Conservation (phyloP, 768 basidiomycete genomes). For the Pholiota molesta region DNA sequence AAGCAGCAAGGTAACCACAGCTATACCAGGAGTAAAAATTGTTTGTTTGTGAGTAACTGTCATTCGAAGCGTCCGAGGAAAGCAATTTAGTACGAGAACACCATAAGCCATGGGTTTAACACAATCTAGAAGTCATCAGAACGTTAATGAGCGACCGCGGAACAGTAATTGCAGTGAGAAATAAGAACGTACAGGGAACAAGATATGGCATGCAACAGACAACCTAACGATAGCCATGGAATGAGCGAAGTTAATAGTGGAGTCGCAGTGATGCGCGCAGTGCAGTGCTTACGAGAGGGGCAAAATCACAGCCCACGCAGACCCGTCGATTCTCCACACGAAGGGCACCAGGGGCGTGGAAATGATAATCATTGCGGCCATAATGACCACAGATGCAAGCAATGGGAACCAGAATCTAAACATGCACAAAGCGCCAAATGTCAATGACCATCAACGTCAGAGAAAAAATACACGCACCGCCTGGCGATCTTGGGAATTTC, state of each 20-base stretch:
- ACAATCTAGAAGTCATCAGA: slow-evolving; percentile 8
- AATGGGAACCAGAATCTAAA: slow-evolving; percentile 61
- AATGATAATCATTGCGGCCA: slow-evolving; percentile 59
- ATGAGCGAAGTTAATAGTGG: slow-evolving; percentile 22
- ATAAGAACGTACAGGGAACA: slow-evolving; percentile 62
- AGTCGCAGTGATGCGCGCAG: slow-evolving; percentile 30
- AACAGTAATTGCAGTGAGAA: not conserved
- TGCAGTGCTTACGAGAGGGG: slow-evolving; percentile 56
- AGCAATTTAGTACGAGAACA: slow-evolving; percentile 16
- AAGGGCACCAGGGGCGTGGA: slow-evolving; percentile 49
- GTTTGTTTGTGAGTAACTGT: not conserved
- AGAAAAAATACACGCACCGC: slow-evolving; percentile 49
- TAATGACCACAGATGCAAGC: slow-evolving; percentile 54
- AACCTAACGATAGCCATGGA: slow-evolving; percentile 48
- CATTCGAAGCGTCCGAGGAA: not conserved
- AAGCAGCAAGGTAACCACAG: not conserved
- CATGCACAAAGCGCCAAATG: slow-evolving; percentile 31
- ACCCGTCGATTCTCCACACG: slow-evolving; percentile 59
- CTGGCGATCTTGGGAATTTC: slow-evolving; percentile 85
- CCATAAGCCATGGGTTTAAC: slow-evolving; percentile 18
- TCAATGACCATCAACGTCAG: slow-evolving; percentile 12
- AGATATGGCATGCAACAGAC: slow-evolving; percentile 62
- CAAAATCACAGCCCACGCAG: slow-evolving; percentile 74
- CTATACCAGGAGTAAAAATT: not conserved
- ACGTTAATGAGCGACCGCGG: slow-evolving; percentile 7